phyloP scores from a whole-genome alignment of 2,329 filamentous ascomycete species.

The Moelleriella libera region DNA sequence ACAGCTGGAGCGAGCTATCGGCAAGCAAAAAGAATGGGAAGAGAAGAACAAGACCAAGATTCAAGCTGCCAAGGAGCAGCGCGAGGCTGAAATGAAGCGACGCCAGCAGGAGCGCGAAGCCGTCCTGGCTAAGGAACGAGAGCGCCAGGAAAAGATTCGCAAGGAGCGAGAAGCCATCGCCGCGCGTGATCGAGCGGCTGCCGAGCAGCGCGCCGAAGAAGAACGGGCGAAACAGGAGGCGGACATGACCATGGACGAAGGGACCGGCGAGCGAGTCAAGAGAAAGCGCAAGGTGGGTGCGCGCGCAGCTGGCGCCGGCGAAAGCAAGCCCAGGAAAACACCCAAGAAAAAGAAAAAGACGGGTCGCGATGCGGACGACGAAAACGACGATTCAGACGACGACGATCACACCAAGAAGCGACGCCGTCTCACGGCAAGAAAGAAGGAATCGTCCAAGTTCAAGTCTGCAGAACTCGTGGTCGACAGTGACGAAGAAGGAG shows the following conservation, averaged over 20 bases:
- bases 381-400: slow-evolving; percentile 2
- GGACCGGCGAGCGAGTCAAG: slow-evolving; percentile 71
- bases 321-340: slow-evolving; percentile 26
- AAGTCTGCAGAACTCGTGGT: slow-evolving; percentile 78
- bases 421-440: slow-evolving; percentile 38
- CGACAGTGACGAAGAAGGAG: slow-evolving; percentile 51
- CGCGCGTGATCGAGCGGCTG: slow-evolving; percentile 59
- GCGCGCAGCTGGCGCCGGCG: slow-evolving; percentile 20
- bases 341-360: slow-evolving; percentile 48
- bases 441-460: slow-evolving; percentile 44
- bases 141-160: slow-evolving; percentile 67
- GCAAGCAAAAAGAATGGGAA: slow-evolving; percentile 81
- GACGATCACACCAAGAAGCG: slow-evolving; percentile 45
- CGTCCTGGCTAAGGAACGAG: slow-evolving; percentile 53
- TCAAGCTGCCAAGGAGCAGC: slow-evolving; percentile 61
- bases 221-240: slow-evolving; percentile 36
- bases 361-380: slow-evolving; percentile 16
- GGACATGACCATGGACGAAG: slow-evolving; percentile 67
- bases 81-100: slow-evolving; percentile 65
- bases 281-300: slow-evolving; percentile 51
- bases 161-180: slow-evolving; percentile 74
- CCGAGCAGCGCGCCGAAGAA: slow-evolving; percentile 41
- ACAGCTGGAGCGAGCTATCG: slow-evolving; percentile 74
- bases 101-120: slow-evolving; percentile 65
- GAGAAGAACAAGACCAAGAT: slow-evolving; percentile 84